Base-by-base conservation (phyloP, 495 filamentous ascomycete genomes). In the Trichocladium uniseriatum region DNA sequence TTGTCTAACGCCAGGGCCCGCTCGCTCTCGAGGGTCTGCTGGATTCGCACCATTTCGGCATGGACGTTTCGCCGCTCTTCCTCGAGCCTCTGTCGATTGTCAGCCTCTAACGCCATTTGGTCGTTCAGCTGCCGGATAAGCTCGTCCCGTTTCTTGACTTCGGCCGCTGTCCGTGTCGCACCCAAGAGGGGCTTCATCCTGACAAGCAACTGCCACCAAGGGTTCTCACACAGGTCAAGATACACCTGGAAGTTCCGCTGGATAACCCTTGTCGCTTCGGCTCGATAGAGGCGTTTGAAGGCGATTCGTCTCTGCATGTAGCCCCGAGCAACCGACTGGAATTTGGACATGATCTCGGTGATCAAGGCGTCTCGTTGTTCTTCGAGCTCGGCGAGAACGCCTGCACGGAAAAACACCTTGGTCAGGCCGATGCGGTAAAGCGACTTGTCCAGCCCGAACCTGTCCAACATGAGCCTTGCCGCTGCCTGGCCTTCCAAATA, bases 331-430 rank as follows among this genome's bases (percentile, higher is more conserved):
- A 91, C 66, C 8, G 89, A 94, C 58, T 97, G 94, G 63, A 99
- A 99, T n/a, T 80, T 79, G 19, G 84, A 81, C 76, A 97, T 86
- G 56, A 97, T 95, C 43, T 89, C 84, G 6, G 86, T 80, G 53
- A 99, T 95, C 31, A 99, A 73, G 13, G 87, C 74, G 61, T 97
- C 94, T 40, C 94, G 82, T 56, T 89, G 84, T 66, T 97, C 94
- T 76, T 99, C 94, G 27, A 99, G 74, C 56, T 97, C 94, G 20
- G 94, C 94, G 19, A 99, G 77, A 6, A 99, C 92, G 45, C 94
- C 94, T 40, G 94, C 90, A 47, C 92, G 75, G 74, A 99, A 99
- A 70, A 99, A 99, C 7, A 99, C 91, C 59, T 99, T 99, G 19
- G 94, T 96, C 29, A 95, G 69, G 40, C 94, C 94, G 50, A 99